These are phyloP conservation scores for Xanthoceras sorbifolium DNA, from an alignment of 345 rosid species.

Conservation along the genomic window DNA sequence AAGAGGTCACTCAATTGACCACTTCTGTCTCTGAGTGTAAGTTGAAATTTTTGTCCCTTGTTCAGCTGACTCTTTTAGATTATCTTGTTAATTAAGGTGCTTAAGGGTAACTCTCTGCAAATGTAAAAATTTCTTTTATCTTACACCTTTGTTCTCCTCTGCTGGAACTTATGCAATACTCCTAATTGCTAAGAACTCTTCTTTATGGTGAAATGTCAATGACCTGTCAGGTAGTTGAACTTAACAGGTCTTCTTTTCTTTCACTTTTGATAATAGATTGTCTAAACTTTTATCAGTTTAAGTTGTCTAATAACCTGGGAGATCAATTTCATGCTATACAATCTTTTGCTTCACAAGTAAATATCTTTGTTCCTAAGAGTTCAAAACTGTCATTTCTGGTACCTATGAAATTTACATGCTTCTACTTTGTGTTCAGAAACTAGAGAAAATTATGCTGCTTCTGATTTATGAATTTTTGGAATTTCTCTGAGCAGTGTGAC, in stretches of 20 bases:
- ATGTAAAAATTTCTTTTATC: neutral
- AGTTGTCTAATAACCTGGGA: neutral
- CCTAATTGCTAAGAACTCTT: constrained; percentile 4
- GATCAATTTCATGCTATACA: neutral
- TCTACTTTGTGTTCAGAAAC: no score
- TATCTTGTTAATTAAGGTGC: constrained; percentile 3
- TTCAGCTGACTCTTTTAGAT: constrained; percentile 13
- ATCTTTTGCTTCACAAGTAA: neutral
- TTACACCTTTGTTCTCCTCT: neutral
- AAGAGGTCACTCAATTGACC: constrained; percentile 52
- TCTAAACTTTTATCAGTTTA: neutral
- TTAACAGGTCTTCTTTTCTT: neutral
- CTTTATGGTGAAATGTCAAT: neutral
- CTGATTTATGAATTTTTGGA: no score
- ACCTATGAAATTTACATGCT: no score
- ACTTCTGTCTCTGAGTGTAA: constrained; percentile 51
- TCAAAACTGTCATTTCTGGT: neutral
- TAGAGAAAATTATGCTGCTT: no score
- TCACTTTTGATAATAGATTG: neutral
- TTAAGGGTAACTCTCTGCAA: neutral
- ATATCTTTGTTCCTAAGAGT: neutral
- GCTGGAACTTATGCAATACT: neutral
- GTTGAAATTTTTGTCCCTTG: constrained; percentile 27
- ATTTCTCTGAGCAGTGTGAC: no score
- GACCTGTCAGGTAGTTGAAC: constrained; percentile 3